phyloP scores from a whole-genome alignment of 2,329 filamentous ascomycete genomes.

The Pseudocercospora fijiensis region DNA sequence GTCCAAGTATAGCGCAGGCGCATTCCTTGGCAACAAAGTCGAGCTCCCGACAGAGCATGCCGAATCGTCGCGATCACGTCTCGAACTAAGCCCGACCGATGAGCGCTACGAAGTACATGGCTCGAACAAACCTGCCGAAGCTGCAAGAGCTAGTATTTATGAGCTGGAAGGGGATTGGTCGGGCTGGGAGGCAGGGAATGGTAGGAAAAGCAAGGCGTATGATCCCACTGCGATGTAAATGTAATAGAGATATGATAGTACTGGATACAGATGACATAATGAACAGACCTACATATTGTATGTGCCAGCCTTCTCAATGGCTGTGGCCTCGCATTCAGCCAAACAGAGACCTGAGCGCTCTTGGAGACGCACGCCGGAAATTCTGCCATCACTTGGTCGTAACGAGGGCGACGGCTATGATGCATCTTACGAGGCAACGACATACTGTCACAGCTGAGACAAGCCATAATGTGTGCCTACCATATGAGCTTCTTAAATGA shows the following conservation, averaged over 20 bases:
- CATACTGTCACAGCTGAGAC: too few relatives aligned
- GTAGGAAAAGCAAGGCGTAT: constrained; percentile 20
- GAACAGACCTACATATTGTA: neutral
- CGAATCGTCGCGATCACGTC: constrained; percentile 1
- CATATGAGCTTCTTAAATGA: too few relatives aligned
- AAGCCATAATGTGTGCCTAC: too few relatives aligned
- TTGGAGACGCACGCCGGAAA: neutral
- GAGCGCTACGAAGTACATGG: constrained; percentile 10
- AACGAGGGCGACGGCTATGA: too few relatives aligned
- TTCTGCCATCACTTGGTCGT: too few relatives aligned
- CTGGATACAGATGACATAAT: constrained; percentile 6
- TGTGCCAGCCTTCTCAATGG: neutral
- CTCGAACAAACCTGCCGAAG: constrained; percentile 12
- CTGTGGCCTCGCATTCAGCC: neutral
- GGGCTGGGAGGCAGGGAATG: constrained; percentile 17
- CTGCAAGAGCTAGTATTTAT: constrained; percentile 19
- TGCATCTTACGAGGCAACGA: too few relatives aligned
- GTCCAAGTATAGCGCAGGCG: neutral
- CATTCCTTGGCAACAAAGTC: constrained; percentile 14
- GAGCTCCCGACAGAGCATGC: constrained; percentile 8
- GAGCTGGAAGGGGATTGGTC: constrained; percentile 20
- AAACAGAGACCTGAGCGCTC: neutral
- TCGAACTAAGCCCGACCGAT: constrained; percentile 14
- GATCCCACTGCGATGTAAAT: constrained; percentile 16
- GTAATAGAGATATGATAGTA: neutral